phyloP scores from a whole-genome alignment of 2,329 filamentous ascomycete species.

The Cladosporium sp. region DNA sequence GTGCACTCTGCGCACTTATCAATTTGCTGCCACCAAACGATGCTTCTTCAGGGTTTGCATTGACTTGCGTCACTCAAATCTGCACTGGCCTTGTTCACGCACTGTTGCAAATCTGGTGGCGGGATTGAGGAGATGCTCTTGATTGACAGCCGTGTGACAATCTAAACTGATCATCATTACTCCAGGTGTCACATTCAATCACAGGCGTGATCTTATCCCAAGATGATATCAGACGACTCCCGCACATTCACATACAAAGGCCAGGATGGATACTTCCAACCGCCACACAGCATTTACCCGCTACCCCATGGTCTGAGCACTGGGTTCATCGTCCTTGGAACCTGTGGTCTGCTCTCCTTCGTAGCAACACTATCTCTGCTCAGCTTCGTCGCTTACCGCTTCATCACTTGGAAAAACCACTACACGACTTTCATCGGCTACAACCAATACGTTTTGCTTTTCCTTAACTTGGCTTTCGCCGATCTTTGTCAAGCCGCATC shows the following conservation, averaged over 20 bases:
- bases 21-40: background rate
- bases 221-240: background rate
- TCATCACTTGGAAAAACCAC: conserved; percentile 28
- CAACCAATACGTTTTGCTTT: conserved; percentile 66
- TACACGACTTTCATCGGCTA: conserved; percentile 30
- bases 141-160: background rate
- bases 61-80: background rate
- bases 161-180: background rate
- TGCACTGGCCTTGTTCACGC: background rate
- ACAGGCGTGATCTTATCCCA: background rate
- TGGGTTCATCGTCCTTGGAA: conserved; percentile 3
- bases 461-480: conserved; percentile 66
- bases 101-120: background rate
- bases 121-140: background rate
- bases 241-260: conserved; percentile 1
- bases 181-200: background rate
- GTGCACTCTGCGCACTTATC: background rate
- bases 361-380: conserved; percentile 24
- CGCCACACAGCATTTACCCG: conserved; percentile 8
- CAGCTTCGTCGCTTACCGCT: conserved; percentile 28
- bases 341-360: conserved; percentile 7
- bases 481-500: conserved; percentile 63
- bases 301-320: background rate
- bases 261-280: conserved; percentile 3
- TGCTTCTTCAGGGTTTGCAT: background rate